Percentiles rank a stretch among this genome's conserved stretches.
Evolutionary conservation across 768 basidiomycete genomes (phyloP).

Genomic region (Tulasnella sp.): DNA sequence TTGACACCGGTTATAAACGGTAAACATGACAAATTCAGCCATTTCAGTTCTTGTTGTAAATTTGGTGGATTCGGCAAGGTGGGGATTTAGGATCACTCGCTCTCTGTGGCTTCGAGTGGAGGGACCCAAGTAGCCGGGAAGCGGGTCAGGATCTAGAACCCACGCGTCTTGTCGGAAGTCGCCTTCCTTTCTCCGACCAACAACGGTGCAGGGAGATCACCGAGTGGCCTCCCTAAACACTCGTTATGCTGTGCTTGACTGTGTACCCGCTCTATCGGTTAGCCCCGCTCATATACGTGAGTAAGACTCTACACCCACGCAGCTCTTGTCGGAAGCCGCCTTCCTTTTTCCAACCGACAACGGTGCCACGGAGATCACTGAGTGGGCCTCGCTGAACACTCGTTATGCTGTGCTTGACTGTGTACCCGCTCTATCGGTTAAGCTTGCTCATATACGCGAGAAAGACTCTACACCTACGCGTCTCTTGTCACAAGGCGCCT

Average conservation of each 20-base stretch:
- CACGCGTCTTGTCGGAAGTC: constrained; percentile 2
- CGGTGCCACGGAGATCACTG: neutral
- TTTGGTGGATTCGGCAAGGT: too few relatives aligned
- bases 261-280: neutral
- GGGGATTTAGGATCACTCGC: neutral
- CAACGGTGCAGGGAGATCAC: neutral
- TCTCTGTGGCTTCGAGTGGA: neutral
- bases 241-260: neutral
- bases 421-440: neutral
- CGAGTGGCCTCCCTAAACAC: neutral
- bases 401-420: neutral
- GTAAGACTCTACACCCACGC: too few relatives aligned
- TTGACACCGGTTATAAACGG: too few relatives aligned
- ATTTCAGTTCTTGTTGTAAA: too few relatives aligned
- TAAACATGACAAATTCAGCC: too few relatives aligned
- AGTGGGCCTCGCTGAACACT: constrained; percentile 2
- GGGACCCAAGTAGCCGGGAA: neutral
- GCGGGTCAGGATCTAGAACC: constrained; percentile 5
- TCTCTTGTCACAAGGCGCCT: too few relatives aligned
- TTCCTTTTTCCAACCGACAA: neutral
- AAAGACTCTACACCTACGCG: too few relatives aligned
- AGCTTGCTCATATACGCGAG: too few relatives aligned
- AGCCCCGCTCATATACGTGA: too few relatives aligned
- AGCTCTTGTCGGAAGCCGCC: constrained; percentile 1
- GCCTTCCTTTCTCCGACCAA: neutral